Evolutionary conservation across 2,329 filamentous ascomycete species (phyloP), one percentile per base, ranked within the genome.

Genomic region (Talaromyces sp.): DNA sequence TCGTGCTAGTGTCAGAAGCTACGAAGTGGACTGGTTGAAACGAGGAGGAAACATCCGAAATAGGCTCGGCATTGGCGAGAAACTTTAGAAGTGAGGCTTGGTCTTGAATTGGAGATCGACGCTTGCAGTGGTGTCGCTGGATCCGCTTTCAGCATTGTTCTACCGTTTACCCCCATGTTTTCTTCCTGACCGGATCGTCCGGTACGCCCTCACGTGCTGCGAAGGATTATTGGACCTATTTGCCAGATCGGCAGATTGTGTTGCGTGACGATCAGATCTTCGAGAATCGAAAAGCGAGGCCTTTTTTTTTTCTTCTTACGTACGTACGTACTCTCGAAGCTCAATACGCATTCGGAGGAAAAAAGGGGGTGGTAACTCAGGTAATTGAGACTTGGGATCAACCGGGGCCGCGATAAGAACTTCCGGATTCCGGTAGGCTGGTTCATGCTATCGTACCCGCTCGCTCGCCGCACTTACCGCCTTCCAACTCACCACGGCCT

Each of bases 31-130:
- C 42, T 59, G 56, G 56, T 48, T 21, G 57, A 33, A 21, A 50
- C 33, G 35, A 52, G 18, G 25, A 28, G 18, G 18, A 39, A 50
- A 52, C 21, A 60, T 37, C 14, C 44, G 8, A 58, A 58, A 58
- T 42, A 40, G 25, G 40, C n/a, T 6, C 14, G 37, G 12, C 31
- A 56, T 23, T 39, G 44, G 44, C 44, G 31, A 31, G 16, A 52
- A 28, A 28, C 33, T 21, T 42, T 54, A 39, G 44, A 60, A 63
- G 62, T 63, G 62, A 63, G 62, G 62, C 62, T 57, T 57, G 48
- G 46, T 28, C 37, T 63, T 57, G 40, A 58, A 58, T 57, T 58
- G 57, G 28, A 57, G 54, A 60, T 63, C 62, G 62, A 56, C 62
- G 58, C 62, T 60, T 63, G 61, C 55, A 40, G 61, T 23, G 37